Conservation (phyloP, 2,329 filamentous ascomycete genomes). For the Aschersonia sp. region DNA sequence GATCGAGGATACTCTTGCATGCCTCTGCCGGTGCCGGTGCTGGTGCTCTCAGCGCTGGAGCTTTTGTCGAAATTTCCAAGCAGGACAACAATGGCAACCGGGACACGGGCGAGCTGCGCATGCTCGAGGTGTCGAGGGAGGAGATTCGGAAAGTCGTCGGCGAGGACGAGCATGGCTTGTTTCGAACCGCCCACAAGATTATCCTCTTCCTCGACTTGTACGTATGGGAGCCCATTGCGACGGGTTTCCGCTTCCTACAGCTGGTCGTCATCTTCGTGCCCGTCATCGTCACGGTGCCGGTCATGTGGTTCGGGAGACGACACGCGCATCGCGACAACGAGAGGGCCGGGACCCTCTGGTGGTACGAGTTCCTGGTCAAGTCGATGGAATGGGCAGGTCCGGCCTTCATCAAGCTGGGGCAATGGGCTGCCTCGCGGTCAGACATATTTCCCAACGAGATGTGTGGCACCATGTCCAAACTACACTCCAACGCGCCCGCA, state of each 20-base stretch:
- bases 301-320: conserved; percentile 62
- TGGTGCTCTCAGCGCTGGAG: conserved; percentile 34
- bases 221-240: conserved; percentile 76
- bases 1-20: conserved; percentile 16
- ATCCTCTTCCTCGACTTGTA: conserved; percentile 57
- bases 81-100: conserved; percentile 32
- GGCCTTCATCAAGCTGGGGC: conserved; percentile 96
- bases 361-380: conserved; percentile 78
- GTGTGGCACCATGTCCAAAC: conserved; percentile 83
- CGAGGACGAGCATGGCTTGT: conserved; percentile 44
- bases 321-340: conserved; percentile 55
- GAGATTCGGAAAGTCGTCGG: conserved; percentile 61
- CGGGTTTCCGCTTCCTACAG: conserved; percentile 76
- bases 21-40: conserved; percentile 27
- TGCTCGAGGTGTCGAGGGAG: conserved; percentile 68
- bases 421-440: conserved; percentile 93
- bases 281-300: conserved; percentile 66
- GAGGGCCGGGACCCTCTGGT: conserved; percentile 74
- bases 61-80: conserved; percentile 44
- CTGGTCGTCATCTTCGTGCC: conserved; percentile 82
- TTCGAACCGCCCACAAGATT: conserved; percentile 41
- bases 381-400: conserved; percentile 89
- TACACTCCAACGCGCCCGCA: conserved; percentile 89
- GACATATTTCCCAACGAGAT: conserved; percentile 93
- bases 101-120: conserved; percentile 67